Evolutionary conservation across 2,329 filamentous ascomycete species (phyloP).

Genomic region (Cryphonectria naterciae): DNA sequence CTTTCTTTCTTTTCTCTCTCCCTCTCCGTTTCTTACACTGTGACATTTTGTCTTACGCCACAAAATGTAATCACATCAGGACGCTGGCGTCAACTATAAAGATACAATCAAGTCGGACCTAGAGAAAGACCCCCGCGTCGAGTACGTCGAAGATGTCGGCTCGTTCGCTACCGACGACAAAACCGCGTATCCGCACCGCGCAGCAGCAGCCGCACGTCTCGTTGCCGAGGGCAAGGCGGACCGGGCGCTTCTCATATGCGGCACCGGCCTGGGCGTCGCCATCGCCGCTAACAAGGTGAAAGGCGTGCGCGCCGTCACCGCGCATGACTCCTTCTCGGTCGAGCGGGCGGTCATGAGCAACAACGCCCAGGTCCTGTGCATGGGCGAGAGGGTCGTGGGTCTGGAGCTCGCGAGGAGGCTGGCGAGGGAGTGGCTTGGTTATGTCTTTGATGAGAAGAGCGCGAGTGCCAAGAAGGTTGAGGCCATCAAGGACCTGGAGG

Average conservation of each 20-base stretch:
- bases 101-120: slow-evolving; percentile 76
- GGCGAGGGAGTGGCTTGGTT: slow-evolving; percentile 82
- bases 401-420: slow-evolving; percentile 78
- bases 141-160: slow-evolving; percentile 74
- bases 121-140: slow-evolving; percentile 67
- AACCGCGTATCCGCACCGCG: slow-evolving; percentile 80
- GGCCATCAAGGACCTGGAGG: slow-evolving; percentile 40
- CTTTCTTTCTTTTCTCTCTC: not conserved
- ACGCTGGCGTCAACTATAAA: slow-evolving; percentile 80
- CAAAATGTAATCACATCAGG: slow-evolving; percentile 43
- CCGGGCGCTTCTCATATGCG: slow-evolving; percentile 81
- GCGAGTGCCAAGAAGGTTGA: slow-evolving; percentile 61
- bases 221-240: slow-evolving; percentile 69
- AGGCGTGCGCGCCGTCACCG: slow-evolving; percentile 84
- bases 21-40: not conserved
- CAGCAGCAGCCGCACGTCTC: slow-evolving; percentile 70
- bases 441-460: slow-evolving; percentile 70
- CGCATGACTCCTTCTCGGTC: slow-evolving; percentile 83
- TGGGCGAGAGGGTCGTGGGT: slow-evolving; percentile 83
- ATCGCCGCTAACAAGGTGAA: slow-evolving; percentile 89
- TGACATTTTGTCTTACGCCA: not conserved
- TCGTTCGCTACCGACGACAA: slow-evolving; percentile 69
- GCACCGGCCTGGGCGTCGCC: slow-evolving; percentile 84
- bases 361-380: slow-evolving; percentile 84
- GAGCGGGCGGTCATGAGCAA: slow-evolving; percentile 82